Conservation (phyloP, 371 early-diverging fungal genomes). For the Mortierella sp. region DNA sequence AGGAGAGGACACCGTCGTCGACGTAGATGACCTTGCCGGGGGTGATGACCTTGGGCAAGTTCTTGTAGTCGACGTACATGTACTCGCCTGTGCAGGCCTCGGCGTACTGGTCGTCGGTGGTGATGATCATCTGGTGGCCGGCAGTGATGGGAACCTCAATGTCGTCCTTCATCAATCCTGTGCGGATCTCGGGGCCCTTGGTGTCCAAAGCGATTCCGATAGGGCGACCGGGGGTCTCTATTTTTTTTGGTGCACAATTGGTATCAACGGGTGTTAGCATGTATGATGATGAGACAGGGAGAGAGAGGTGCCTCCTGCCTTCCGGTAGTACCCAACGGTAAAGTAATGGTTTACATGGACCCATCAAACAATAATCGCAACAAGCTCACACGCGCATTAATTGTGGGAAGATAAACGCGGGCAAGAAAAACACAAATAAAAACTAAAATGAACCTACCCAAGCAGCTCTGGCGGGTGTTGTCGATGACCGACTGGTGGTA, state of each 20-base stretch:
- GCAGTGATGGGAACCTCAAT: slow-evolving; percentile 73
- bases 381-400: neutral
- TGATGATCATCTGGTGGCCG: slow-evolving; percentile 89
- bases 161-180: slow-evolving; percentile 80
- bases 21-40: slow-evolving; percentile 90
- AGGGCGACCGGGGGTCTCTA: slow-evolving; percentile 75
- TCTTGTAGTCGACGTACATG: slow-evolving; percentile 91
- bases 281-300: neutral
- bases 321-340: neutral
- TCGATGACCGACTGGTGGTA: slow-evolving; percentile 92
- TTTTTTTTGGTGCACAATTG: too few species aligned
- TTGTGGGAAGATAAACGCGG: slow-evolving; percentile 8
- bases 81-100: slow-evolving; percentile 76
- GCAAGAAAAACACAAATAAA: slow-evolving; percentile 5
- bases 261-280: neutral
- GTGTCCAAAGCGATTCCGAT: slow-evolving; percentile 92
- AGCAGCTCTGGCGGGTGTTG: slow-evolving; percentile 73
- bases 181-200: slow-evolving; percentile 91
- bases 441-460: slow-evolving; percentile 21
- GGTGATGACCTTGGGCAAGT: slow-evolving; percentile 84
- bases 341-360: neutral
- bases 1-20: slow-evolving; percentile 89
- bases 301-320: neutral
- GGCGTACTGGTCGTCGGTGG: slow-evolving; percentile 79
- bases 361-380: slow-evolving; percentile 7